These are phyloP conservation scores for Chamaecrista fasciculata DNA, from an alignment of 306 rosid genomes.

Conservation along the genomic window DNA sequence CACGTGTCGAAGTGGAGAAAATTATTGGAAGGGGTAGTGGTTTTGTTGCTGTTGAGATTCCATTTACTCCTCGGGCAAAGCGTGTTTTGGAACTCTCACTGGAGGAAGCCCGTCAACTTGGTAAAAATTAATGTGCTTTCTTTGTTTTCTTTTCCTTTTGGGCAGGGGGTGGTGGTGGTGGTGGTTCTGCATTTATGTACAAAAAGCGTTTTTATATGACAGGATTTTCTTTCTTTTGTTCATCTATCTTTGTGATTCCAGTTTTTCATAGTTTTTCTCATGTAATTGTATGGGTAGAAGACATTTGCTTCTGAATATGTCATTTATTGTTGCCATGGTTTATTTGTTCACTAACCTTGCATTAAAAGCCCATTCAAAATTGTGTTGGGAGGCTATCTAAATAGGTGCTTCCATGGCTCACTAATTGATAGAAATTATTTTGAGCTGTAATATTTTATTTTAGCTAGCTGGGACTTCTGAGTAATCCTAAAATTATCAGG, in stretches of 20 bases:
- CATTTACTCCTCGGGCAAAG: slow-evolving; percentile 90
- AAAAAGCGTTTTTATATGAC: background rate
- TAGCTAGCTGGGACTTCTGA: background rate
- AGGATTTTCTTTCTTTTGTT: background rate
- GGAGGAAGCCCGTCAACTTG: slow-evolving; percentile 92
- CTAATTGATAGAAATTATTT: background rate
- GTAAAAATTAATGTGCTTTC: too few species aligned
- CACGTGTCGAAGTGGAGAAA: slow-evolving; percentile 91
- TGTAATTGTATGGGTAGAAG: background rate
- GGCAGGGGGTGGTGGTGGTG: too few species aligned
- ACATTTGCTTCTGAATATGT: background rate
- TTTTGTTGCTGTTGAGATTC: slow-evolving; percentile 89
- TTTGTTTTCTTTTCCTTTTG: too few species aligned
- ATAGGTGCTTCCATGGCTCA: background rate
- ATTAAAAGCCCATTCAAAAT: background rate
- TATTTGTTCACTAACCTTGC: background rate
- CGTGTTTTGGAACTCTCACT: slow-evolving; percentile 89
- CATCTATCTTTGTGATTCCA: background rate
- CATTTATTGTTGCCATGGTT: background rate
- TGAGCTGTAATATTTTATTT: background rate
- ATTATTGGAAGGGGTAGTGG: slow-evolving; percentile 95
- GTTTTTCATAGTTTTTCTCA: background rate
- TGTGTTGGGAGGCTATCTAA: background rate
- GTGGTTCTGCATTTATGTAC: too few species aligned
- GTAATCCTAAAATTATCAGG: slow-evolving; percentile 44